A percentile compares a stretch with the other conserved stretches of the same genome.
phyloP scores from a whole-genome alignment of 441 rosid species.

The Daphne laureola region DNA sequence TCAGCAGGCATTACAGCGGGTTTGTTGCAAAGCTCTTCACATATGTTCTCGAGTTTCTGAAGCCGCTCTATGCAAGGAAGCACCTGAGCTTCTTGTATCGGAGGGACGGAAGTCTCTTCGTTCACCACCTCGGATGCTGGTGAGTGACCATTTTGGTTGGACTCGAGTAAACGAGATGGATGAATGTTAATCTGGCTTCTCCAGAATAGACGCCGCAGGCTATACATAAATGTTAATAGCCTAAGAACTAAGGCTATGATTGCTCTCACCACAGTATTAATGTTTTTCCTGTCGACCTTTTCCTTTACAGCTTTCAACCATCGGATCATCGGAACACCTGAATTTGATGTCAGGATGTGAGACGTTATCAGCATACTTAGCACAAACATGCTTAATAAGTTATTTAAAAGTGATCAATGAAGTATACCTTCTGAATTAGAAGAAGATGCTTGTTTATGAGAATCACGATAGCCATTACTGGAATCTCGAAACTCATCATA shows the following conservation, averaged over 20 bases:
- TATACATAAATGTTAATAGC: constrained; percentile 39
- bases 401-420: constrained; percentile 5
- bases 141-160: constrained; percentile 21
- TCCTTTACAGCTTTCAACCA: constrained; percentile 46
- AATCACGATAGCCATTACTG: constrained; percentile 15
- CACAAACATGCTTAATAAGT: too few relatives aligned
- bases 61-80: constrained; percentile 72
- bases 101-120: constrained; percentile 26
- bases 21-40: constrained; percentile 56
- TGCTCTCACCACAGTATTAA: constrained; percentile 25
- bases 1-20: constrained; percentile 68
- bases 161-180: constrained; percentile 44
- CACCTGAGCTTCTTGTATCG: constrained; percentile 36
- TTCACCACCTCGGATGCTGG: constrained; percentile 26
- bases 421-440: constrained; percentile 33
- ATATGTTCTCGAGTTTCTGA: constrained; percentile 53
- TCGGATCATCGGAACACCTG: constrained; percentile 34
- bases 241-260: constrained; percentile 41
- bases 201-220: constrained; percentile 35
- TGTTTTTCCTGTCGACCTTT: constrained; percentile 33
- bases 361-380: too few relatives aligned
- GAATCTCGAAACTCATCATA: constrained; percentile 20
- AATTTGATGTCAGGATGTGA: constrained; percentile 7
- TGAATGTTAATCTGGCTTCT: constrained; percentile 44
- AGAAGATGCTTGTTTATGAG: constrained; percentile 12